phyloP scores from a whole-genome alignment of 78 protist genomes.

The Pigoraptor vietnamica region DNA sequence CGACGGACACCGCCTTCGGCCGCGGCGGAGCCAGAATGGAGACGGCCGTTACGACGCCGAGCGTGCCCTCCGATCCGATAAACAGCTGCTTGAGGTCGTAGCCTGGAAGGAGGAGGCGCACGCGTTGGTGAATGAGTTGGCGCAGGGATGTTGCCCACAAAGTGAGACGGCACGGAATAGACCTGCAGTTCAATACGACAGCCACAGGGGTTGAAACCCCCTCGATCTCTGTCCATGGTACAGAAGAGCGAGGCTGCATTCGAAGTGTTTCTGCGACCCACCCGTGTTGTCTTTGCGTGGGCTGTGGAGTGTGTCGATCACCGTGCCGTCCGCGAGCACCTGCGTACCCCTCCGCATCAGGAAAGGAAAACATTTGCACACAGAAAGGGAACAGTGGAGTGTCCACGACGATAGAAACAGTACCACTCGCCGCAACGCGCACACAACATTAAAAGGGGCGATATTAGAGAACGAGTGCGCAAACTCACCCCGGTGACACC shows the following conservation, averaged over 20 bases:
- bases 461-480: not conserved
- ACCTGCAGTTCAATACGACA: too few relatives aligned
- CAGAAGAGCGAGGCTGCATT: too few relatives aligned
- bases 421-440: too few relatives aligned
- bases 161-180: too few relatives aligned
- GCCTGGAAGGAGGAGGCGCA: constrained; percentile 40
- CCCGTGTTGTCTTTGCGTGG: constrained; percentile 86
- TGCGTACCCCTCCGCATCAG: too few relatives aligned
- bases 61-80: constrained; percentile 94
- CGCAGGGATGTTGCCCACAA: too few relatives aligned
- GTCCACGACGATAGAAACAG: not conserved
- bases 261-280: not conserved
- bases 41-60: constrained; percentile 85
- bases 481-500: constrained; percentile 70
- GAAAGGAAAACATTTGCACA: too few relatives aligned
- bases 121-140: too few relatives aligned
- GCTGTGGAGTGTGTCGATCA: constrained; percentile 51
- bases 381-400: not conserved
- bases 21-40: constrained; percentile 51
- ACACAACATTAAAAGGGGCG: not conserved
- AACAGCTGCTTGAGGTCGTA: constrained; percentile 90
- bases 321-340: constrained; percentile 75
- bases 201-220: too few relatives aligned
- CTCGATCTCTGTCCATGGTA: too few relatives aligned
- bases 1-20: constrained; percentile 11